Conservation (phyloP, 2,329 filamentous ascomycete genomes). For the Trichoderma simmonsii region DNA sequence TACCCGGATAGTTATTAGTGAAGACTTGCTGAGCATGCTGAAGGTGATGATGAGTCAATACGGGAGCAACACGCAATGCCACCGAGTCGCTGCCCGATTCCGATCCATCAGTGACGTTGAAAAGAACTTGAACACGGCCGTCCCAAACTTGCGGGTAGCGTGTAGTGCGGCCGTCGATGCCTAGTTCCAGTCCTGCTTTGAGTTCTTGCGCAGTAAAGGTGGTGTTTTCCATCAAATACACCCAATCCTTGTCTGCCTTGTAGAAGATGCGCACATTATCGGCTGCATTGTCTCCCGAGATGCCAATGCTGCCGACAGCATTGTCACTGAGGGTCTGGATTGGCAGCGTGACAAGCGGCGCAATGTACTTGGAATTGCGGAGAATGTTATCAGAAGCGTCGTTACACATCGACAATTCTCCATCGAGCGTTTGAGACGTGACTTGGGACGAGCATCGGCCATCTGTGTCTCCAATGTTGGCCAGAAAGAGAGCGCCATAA, state of each 20-base stretch:
- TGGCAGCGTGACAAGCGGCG: background rate
- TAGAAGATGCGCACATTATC: background rate
- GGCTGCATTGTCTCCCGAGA: background rate
- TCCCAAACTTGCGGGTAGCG: background rate
- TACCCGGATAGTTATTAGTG: background rate
- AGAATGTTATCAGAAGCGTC: background rate
- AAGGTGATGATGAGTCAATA: background rate
- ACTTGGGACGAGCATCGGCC: background rate
- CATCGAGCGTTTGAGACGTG: background rate
- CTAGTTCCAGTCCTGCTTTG: background rate
- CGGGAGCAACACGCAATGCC: background rate
- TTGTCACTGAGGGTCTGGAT: background rate
- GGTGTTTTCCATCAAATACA: background rate
- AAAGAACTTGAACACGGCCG: background rate
- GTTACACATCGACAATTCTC: background rate
- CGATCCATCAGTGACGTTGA: background rate
- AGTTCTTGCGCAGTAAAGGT: background rate
- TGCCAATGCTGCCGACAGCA: background rate
- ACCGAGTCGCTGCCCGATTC: background rate
- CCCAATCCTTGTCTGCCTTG: background rate
- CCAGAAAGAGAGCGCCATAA: background rate
- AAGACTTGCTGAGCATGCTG: background rate
- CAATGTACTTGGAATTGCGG: background rate
- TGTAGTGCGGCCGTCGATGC: background rate
- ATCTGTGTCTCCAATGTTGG: background rate